Evolutionary conservation across 2,329 filamentous ascomycete species (phyloP).

Genomic region (Cercospora sp.): DNA sequence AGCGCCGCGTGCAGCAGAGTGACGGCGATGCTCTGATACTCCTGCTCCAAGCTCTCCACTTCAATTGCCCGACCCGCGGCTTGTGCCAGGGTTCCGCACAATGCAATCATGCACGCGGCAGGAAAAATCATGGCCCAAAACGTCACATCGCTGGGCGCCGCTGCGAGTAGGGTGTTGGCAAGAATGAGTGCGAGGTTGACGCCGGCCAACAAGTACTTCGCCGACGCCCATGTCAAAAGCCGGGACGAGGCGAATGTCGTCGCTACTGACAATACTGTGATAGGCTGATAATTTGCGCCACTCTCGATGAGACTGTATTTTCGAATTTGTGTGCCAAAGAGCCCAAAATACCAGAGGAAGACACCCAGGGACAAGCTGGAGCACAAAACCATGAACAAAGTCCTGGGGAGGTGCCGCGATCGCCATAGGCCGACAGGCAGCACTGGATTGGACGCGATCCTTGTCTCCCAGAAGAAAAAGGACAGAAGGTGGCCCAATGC

Average conservation of each 20-base stretch:
- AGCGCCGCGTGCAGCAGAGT: conserved; percentile 6
- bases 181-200: conserved; percentile 6
- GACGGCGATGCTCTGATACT: conserved; percentile 8
- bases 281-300: conserved; percentile 13
- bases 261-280: neutral
- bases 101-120: neutral
- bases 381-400: conserved; percentile 2
- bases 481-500: conserved; percentile 8
- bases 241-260: neutral
- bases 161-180: conserved; percentile 14
- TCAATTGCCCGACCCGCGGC: neutral
- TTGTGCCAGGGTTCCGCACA: neutral
- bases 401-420: neutral
- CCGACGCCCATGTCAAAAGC: neutral
- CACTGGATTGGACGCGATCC: conserved; percentile 7
- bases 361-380: conserved; percentile 16
- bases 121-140: conserved; percentile 19
- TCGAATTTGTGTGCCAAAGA: conserved; percentile 8
- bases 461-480: conserved; percentile 20
- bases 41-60: neutral
- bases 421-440: conserved; percentile 8
- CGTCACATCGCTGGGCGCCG: conserved; percentile 10
- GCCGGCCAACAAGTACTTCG: conserved; percentile 11
- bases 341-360: conserved; percentile 15
- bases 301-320: conserved; percentile 4